A percentile compares a stretch with the other conserved stretches of the same genome.
phyloP scores from a whole-genome alignment of 495 filamentous ascomycete genomes.

The Neurospora sp. region DNA sequence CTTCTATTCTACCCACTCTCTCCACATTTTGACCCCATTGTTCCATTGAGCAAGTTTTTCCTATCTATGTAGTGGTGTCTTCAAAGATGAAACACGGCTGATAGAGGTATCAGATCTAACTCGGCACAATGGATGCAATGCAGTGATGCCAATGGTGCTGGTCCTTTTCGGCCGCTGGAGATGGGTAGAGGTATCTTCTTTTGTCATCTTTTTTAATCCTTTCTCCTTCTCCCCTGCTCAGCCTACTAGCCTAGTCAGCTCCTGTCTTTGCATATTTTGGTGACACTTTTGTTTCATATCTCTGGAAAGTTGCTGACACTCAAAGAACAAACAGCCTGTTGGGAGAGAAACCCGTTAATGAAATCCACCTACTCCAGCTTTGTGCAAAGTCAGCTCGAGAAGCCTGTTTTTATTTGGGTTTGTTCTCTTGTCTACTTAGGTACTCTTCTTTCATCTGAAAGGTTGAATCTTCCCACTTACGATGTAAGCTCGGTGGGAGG shows the following conservation, averaged over 20 bases:
- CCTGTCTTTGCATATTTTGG: background rate
- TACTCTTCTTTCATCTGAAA: background rate
- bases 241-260: background rate
- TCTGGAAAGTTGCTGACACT: background rate
- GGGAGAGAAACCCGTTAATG: background rate
- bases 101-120: background rate
- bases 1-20: background rate
- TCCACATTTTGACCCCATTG: background rate
- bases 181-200: background rate
- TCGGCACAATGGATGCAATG: background rate
- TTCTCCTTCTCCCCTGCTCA: background rate
- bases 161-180: background rate
- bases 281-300: background rate
- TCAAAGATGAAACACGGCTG: background rate
- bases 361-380: background rate
- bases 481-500: background rate
- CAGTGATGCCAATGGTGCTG: background rate
- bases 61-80: too few species aligned
- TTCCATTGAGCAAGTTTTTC: background rate
- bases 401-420: background rate
- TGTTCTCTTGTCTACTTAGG: background rate
- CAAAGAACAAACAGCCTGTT: background rate
- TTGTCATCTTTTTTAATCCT: too few species aligned
- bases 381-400: background rate
- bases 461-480: background rate